A percentile compares a stretch with the other conserved stretches of the same genome.
These are phyloP conservation scores for Fraxinus anomala DNA, from an alignment of 257 asterid species.

Conservation along the genomic window DNA sequence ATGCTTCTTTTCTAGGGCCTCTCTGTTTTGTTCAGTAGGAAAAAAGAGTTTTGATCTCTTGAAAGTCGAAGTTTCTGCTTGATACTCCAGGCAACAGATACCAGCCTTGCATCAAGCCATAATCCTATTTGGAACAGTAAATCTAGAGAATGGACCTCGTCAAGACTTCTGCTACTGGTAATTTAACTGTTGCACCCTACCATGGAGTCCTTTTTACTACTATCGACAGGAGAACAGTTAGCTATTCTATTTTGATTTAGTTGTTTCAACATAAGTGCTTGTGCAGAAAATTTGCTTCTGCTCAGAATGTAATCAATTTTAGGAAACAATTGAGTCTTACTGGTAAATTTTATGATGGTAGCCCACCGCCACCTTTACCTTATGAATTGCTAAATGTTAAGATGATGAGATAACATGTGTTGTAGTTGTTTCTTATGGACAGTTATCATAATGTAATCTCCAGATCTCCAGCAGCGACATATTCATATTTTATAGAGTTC, in stretches of 20 bases:
- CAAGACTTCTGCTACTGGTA: not conserved
- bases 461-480: not conserved
- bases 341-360: not conserved
- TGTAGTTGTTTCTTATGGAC: not conserved
- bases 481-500: not conserved
- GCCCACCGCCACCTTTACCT: not conserved
- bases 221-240: not conserved
- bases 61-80: not conserved
- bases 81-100: not conserved
- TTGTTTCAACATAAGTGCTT: not conserved
- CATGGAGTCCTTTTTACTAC: not conserved
- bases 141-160: not conserved
- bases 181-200: not conserved
- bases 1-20: not conserved
- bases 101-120: not conserved
- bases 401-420: too few relatives aligned
- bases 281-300: not conserved
- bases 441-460: not conserved
- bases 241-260: not conserved
- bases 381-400: too few relatives aligned
- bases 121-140: not conserved
- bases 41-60: not conserved
- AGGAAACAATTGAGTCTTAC: not conserved
- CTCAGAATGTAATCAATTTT: not conserved
- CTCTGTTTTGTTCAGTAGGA: not conserved